Base-by-base conservation (phyloP, 2,329 filamentous ascomycete species). In the Colletotrichum ledebouriae region DNA sequence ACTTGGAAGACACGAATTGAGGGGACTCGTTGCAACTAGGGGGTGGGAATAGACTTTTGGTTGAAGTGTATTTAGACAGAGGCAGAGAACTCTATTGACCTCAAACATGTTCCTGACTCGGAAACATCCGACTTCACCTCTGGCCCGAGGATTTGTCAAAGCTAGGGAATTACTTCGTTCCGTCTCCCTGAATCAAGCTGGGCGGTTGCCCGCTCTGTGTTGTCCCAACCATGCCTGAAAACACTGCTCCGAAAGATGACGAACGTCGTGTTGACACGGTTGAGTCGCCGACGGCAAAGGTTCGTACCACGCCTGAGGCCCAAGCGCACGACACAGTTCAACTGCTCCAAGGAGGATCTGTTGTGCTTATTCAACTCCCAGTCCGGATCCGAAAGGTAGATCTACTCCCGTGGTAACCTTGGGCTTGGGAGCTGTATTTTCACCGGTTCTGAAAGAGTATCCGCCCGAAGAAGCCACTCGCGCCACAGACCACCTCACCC, bases 401-500 rank as follows among this genome's bases (percentile, higher is more conserved):
- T 17, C 17, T 6, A 69, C 74, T n/a, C 57, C 62, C 50, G 56
- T 68, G n/a, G 59, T 69, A 25, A 71, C 66, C 20, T 67, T 72
- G n/a, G 63, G 63, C 15, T 62, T 75, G 10, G 59, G 72, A 13
- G 63, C 70, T 3, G 50, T 66, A 1, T 71, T 74, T 17, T 56
- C 59, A 34, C 53, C 62, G 33, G 56, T 69, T 4, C 72, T 74
- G 10, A 69, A 70, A 0, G 17, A 63, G 22, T 73, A 72, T 6
- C 58, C 73, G 4, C 62, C 68, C 4, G 39, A 56, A 6, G 56
- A 68, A 5, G 69, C 69, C 3, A 70, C 25, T 15, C 59, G 59
- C 4, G 64, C 64, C 3, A 58, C 64, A 1, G 73, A 75, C 61
- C 71, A 78, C n/a, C 72, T 78, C 60, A 78, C 75, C 3, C 78